phyloP scores from a whole-genome alignment of 1,284 basidiomycete genomes.

The Ganoderma lucidum region DNA sequence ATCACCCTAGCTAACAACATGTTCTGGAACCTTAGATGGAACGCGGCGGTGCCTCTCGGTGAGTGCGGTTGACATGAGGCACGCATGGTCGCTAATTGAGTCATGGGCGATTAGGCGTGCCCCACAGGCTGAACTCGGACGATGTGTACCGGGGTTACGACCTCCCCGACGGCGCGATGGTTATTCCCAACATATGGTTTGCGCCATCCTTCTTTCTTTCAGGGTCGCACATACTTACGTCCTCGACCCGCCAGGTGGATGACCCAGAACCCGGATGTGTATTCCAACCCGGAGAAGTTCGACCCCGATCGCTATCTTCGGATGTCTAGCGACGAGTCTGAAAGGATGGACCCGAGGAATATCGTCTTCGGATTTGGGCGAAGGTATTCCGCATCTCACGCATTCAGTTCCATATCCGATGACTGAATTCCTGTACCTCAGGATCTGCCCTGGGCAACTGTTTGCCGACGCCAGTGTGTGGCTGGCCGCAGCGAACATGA shows the following conservation, averaged over 20 bases:
- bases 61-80: slow-evolving; percentile 6
- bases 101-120: slow-evolving; percentile 29
- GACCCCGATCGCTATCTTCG: slow-evolving; percentile 34
- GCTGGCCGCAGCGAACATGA: slow-evolving; percentile 35
- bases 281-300: slow-evolving; percentile 34
- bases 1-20: slow-evolving; percentile 2
- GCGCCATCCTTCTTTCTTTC: slow-evolving; percentile 1
- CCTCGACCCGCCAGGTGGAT: slow-evolving; percentile 31
- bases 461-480: slow-evolving; percentile 36
- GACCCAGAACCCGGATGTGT: slow-evolving; percentile 32
- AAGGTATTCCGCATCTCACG: slow-evolving; percentile 18
- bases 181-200: slow-evolving; percentile 39
- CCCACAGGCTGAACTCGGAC: slow-evolving; percentile 31
- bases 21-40: slow-evolving; percentile 28
- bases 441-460: slow-evolving; percentile 35
- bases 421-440: slow-evolving; percentile 7
- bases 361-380: slow-evolving; percentile 40
- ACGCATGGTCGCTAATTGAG: slow-evolving; percentile 1
- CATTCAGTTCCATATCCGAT: background rate
- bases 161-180: slow-evolving; percentile 35
- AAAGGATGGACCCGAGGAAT: slow-evolving; percentile 29
- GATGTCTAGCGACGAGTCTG: slow-evolving; percentile 24
- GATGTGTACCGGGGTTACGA: slow-evolving; percentile 35
- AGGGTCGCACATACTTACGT: background rate
- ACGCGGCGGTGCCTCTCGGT: slow-evolving; percentile 35